Base-by-base conservation (phyloP, 331 rosid species). In the Prunus yedoensis region DNA sequence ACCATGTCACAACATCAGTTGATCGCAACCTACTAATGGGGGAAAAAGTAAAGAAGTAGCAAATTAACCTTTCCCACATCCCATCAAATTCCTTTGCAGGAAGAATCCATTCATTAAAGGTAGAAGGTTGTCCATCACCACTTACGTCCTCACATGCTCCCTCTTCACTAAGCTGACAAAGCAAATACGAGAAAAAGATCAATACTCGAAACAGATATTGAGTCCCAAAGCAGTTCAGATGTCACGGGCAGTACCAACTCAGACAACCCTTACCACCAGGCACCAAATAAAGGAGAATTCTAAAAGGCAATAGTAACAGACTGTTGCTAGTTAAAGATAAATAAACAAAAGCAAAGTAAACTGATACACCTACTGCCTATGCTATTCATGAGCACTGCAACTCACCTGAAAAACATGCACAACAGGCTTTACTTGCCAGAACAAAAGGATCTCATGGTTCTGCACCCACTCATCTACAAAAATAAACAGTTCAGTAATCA, bases 81-180 rank as follows among this genome's bases (percentile, higher is more conserved):
- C 99, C 99, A 85, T 92, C 96, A 77, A 95, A 95, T 80, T 92
- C 99, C 84, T 88, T 90, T 27, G 97, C 99, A 67, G 97, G 96
- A 87, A 95, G 97, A 79, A 86, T 84, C 97, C 99, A 95, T 82
- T 95, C 97, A 74, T 87, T 95, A 83, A 92, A 95, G 83, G 87
- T 95, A 72, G 97, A 87, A 83, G 80, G 83, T 79, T 92, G 97
- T 66, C 96, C 99, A 62, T 95, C 94, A 50, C 88, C 91, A 52
- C 94, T 87, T 79, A 92, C 54, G 38, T 95, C 97, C 88, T 92
- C 99, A 57, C 97, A 88, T 9, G 97, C 96, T 67, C 99, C 99
- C 82, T 95, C 97, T 80, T 95, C 97, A 1, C 89, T 88, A 71
- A 95, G 99, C 99, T 95, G 87, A 76, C 65, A 71, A 79, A 71